phyloP scores from a whole-genome alignment of 768 basidiomycete genomes.

The Leccinellum luteum region DNA sequence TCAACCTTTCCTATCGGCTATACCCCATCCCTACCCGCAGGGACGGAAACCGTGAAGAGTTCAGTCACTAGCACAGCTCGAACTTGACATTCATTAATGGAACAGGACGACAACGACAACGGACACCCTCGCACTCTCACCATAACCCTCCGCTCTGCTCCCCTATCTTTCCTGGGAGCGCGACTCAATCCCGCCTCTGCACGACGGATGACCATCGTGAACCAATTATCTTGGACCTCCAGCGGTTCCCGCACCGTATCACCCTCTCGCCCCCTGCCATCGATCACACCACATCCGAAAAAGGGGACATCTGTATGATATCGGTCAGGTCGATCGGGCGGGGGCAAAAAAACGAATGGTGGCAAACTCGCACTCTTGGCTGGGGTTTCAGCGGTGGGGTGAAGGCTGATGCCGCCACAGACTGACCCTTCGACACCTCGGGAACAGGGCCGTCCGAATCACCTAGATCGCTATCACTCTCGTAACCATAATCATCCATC shows the following conservation, averaged over 20 bases:
- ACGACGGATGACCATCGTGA: neutral
- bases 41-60: too few species aligned
- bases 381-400: neutral
- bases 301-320: slow-evolving; percentile 3
- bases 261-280: neutral
- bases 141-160: too few species aligned
- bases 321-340: neutral
- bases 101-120: too few species aligned
- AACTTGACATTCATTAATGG: too few species aligned
- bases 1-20: too few species aligned
- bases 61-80: too few species aligned
- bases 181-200: neutral
- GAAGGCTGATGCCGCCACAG: neutral
- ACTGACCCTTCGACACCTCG: neutral
- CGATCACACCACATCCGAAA: slow-evolving; percentile 1
- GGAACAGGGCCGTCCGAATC: neutral
- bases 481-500: neutral
- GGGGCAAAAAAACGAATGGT: neutral
- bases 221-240: neutral
- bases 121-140: too few species aligned
- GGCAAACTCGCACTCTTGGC: neutral
- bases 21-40: too few species aligned
- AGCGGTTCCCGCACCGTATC: neutral
- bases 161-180: neutral
- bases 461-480: neutral